Evolutionary conservation across 2,329 filamentous ascomycete species (phyloP), one percentile per base, ranked within the genome.

Genomic region (Hirsutella minnesotensis): DNA sequence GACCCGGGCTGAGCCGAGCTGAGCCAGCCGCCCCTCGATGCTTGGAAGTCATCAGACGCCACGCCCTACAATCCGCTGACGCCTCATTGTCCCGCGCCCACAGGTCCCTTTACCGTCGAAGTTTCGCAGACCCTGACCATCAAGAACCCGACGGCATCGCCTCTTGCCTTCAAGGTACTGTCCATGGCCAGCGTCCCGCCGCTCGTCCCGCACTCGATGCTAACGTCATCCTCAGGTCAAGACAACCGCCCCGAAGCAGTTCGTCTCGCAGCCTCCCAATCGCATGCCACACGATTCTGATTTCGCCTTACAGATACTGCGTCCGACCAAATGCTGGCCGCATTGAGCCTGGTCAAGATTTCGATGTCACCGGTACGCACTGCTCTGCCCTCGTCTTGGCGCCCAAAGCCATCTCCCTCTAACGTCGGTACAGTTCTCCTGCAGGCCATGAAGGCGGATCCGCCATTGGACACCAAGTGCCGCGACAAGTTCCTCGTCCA

Each of bases 221-320:
- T 57, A 29, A 55, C 43, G 36, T 21, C 36, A n/a, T 33, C 41
- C 31, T 13, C 54, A 95, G 88, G 92, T 98, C 66, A 98, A 98
- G 80, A 98, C 92, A 39, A 98, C 92, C 49, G 92, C 92, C 40
- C 92, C 92, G 29, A 96, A 96, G 70, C 92, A 96, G 90, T 98
- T 85, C 59, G 83, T 65, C 29, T 40, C 29, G 9, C 18, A 18
- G 13, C 13, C 18, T n/a, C 4, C 9, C 18, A 16, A 9, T 24
- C 16, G 13, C 29, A 15, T 21, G 8, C 20, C 16, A 12, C 20
- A 18, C 13, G 19, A 20, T 18, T 12, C 45, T 50, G 38, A 48
- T 44, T 39, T 50, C 33, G 56, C 24, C 41, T n/a, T 22, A 24
- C 43, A 95, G 90, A 73, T 98, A 98, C 70, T 96, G 92, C 64